Conservation (phyloP, 192 early-diverging fungal genomes). For the Gigaspora rosea region DNA sequence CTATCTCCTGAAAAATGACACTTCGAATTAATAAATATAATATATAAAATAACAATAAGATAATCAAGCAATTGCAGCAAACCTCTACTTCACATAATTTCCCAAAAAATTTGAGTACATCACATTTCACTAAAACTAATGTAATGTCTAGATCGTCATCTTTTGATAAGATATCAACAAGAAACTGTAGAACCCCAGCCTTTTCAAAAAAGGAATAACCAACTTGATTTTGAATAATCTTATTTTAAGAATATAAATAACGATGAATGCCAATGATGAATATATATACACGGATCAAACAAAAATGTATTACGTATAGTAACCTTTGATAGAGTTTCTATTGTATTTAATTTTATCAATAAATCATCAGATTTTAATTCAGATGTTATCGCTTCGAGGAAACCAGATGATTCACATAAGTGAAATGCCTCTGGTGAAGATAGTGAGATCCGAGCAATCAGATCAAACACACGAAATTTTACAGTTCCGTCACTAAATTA, state of each 20-base stretch:
- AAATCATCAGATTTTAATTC: conserved; percentile 46
- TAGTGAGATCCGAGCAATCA: conserved; percentile 40
- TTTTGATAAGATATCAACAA: conserved; percentile 36
- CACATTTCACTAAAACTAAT: conserved; percentile 38
- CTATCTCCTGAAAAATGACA: conserved; percentile 16
- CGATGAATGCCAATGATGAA: neutral
- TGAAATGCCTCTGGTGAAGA: conserved; percentile 42
- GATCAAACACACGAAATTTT: conserved; percentile 54
- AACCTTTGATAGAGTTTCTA: conserved; percentile 51
- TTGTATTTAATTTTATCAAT: conserved; percentile 47
- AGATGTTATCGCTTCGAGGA: conserved; percentile 37
- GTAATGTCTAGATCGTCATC: conserved; percentile 36
- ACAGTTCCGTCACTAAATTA: conserved; percentile 39
- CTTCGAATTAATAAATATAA: neutral
- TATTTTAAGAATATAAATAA: neutral
- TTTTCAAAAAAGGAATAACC: conserved; percentile 44
- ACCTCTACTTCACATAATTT: conserved; percentile 36
- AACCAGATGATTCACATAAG: conserved; percentile 36
- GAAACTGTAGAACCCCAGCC: conserved; percentile 36
- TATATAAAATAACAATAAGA: neutral
- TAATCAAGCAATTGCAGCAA: neutral
- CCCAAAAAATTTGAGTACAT: conserved; percentile 52
- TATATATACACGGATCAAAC: neutral
- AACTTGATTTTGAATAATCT: conserved; percentile 35
- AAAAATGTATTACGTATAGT: neutral